phyloP scores from a whole-genome alignment of 2,329 filamentous ascomycete species.

The Zalaria obscura region DNA sequence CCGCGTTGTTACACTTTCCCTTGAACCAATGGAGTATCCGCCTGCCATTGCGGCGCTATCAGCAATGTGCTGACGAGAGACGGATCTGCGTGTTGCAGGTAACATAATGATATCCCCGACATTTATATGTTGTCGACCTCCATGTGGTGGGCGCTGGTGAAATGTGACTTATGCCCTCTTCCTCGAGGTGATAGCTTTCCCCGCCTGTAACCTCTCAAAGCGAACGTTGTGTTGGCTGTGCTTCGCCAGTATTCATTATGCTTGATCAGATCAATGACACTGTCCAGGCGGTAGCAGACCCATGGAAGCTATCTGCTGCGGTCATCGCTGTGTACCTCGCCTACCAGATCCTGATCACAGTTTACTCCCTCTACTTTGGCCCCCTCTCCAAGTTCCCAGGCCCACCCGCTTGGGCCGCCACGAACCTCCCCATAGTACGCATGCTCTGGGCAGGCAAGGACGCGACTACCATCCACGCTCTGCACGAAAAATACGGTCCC shows the following conservation, averaged over 20 bases:
- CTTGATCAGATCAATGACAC: neutral
- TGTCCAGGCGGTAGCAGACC: too few species aligned
- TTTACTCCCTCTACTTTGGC: conserved; percentile 29
- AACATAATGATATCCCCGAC: too few species aligned
- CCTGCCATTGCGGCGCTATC: too few species aligned
- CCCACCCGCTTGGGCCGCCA: conserved; percentile 20
- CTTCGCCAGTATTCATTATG: neutral
- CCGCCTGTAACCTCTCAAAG: neutral
- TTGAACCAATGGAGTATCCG: too few species aligned
- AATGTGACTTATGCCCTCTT: too few species aligned
- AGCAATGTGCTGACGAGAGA: too few species aligned
- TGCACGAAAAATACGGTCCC: conserved; percentile 28
- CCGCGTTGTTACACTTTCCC: too few species aligned
- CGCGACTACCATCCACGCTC: conserved; percentile 5
- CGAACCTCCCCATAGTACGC: conserved; percentile 14
- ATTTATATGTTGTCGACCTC: too few species aligned
- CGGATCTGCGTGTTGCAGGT: too few species aligned
- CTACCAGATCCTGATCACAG: neutral
- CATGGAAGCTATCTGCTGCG: too few species aligned
- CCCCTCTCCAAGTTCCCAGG: conserved; percentile 30
- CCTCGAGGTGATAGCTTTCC: neutral
- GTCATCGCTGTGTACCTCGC: neutral
- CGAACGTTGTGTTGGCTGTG: neutral
- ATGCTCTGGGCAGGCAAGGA: conserved; percentile 6
- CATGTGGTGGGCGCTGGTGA: too few species aligned